Evolutionary conservation across 495 filamentous ascomycete genomes (phyloP).

Genomic region (Trichoderma gamsii): DNA sequence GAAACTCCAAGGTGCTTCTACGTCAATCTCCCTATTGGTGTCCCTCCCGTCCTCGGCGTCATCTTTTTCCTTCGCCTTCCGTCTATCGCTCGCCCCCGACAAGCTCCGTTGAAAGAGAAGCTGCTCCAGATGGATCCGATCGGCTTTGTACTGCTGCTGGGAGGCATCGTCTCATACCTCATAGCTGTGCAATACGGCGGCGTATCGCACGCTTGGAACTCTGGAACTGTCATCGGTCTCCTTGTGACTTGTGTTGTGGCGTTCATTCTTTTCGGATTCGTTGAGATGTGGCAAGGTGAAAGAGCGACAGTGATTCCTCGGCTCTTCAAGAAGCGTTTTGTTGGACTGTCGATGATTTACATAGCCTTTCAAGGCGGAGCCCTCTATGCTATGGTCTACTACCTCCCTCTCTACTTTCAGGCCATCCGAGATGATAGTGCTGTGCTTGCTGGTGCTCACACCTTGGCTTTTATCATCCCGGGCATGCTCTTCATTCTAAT

Average conservation of each 20-base stretch:
- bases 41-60: conserved; percentile 26
- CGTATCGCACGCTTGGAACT: conserved; percentile 35
- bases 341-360: conserved; percentile 27
- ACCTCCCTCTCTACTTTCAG: conserved; percentile 62
- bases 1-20: conserved; percentile 43
- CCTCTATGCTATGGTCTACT: conserved; percentile 44
- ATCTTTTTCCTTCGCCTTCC: conserved; percentile 41
- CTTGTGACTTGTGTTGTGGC: conserved; percentile 35
- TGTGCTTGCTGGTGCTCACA: conserved; percentile 44
- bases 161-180: conserved; percentile 35
- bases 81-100: conserved; percentile 23
- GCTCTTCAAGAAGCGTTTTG: conserved; percentile 33
- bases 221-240: conserved; percentile 35
- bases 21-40: conserved; percentile 44
- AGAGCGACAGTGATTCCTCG: conserved; percentile 30
- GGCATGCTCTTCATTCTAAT: conserved; percentile 28
- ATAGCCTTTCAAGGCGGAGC: conserved; percentile 32
- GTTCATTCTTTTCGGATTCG: conserved; percentile 23
- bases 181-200: conserved; percentile 46
- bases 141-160: conserved; percentile 34
- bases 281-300: conserved; percentile 28
- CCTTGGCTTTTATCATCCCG: conserved; percentile 44
- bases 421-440: conserved; percentile 40
- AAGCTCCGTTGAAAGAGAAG: conserved; percentile 34
- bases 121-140: conserved; percentile 27